A percentile compares a stretch with the other conserved stretches of the same genome.
phyloP scores from a whole-genome alignment of 2,329 filamentous ascomycete species.

The Fusarium sp. region DNA sequence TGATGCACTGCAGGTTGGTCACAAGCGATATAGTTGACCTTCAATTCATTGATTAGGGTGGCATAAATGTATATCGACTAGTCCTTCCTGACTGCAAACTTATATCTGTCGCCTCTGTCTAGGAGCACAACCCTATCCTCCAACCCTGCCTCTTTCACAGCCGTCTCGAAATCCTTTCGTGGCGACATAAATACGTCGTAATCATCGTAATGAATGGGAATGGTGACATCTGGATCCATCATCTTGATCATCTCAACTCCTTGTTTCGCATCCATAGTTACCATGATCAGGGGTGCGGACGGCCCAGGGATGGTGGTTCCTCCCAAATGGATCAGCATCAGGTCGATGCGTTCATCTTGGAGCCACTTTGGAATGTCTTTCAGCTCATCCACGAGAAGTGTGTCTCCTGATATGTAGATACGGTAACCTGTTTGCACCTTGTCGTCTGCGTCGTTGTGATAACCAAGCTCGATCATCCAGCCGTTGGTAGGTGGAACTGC shows the following conservation, averaged over 20 bases:
- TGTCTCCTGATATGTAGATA: conserved; percentile 76
- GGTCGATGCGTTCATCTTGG: conserved; percentile 65
- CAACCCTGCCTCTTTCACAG: conserved; percentile 64
- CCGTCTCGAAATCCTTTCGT: conserved; percentile 69
- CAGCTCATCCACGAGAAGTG: conserved; percentile 66
- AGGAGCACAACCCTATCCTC: conserved; percentile 68
- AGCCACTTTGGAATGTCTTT: conserved; percentile 69
- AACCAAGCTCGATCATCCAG: conserved; percentile 73
- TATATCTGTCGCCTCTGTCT: conserved; percentile 52
- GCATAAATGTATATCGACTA: neutral
- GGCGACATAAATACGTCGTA: conserved; percentile 71
- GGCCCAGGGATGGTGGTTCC: conserved; percentile 74
- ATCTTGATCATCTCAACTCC: conserved; percentile 69
- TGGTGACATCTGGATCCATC: conserved; percentile 69
- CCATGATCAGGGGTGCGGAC: conserved; percentile 70
- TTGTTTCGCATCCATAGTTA: conserved; percentile 75
- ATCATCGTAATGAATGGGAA: conserved; percentile 74
- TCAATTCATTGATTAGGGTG: neutral
- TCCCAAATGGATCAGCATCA: conserved; percentile 75
- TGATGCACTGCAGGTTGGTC: neutral
- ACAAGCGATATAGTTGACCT: neutral
- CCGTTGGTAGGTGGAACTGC: conserved; percentile 73
- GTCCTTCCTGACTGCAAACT: conserved; percentile 13
- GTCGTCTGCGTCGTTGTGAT: conserved; percentile 42
- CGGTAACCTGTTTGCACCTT: conserved; percentile 62